A percentile compares a stretch with the other conserved stretches of the same genome.
Evolutionary conservation across 371 early-diverging fungal genomes (phyloP).

Genomic region (Lichtheimia ramosa): DNA sequence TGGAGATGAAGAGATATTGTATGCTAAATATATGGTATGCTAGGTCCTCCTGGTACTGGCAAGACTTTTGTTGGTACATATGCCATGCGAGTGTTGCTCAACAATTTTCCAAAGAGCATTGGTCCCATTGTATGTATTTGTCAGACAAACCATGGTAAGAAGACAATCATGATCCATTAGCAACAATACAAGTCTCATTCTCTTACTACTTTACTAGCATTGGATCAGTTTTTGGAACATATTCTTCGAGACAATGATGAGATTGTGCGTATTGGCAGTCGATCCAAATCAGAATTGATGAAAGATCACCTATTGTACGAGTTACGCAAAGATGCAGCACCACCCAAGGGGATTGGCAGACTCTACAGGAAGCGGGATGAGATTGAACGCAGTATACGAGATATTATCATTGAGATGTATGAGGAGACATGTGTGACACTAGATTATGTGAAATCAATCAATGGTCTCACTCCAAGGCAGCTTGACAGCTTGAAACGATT

Average conservation of each 20-base stretch:
- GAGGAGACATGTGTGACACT: constrained; percentile 54
- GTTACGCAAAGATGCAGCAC: constrained; percentile 31
- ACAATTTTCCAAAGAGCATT: constrained; percentile 35
- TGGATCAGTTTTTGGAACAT: constrained; percentile 73
- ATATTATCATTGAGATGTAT: constrained; percentile 41
- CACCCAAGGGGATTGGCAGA: constrained; percentile 21
- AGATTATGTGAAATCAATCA: constrained; percentile 32
- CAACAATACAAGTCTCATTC: too few relatives aligned
- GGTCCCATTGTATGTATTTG: constrained; percentile 68
- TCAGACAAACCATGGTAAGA: constrained; percentile 68
- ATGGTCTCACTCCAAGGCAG: constrained; percentile 38
- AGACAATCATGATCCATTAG: background rate
- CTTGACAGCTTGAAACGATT: constrained; percentile 37
- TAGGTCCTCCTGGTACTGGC: constrained; percentile 75
- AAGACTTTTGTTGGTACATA: constrained; percentile 71
- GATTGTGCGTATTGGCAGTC: constrained; percentile 64
- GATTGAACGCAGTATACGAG: constrained; percentile 34
- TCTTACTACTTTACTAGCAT: constrained; percentile 32
- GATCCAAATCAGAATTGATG: constrained; percentile 54
- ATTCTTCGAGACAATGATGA: constrained; percentile 43
- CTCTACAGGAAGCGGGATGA: constrained; percentile 39
- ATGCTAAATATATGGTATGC: background rate
- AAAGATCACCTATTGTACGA: constrained; percentile 46
- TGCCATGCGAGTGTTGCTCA: constrained; percentile 55
- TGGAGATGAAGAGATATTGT: background rate